These are phyloP conservation scores for Epithemia pelagica DNA, from an alignment of 108 stramenopile genomes.

Conservation along the genomic window DNA sequence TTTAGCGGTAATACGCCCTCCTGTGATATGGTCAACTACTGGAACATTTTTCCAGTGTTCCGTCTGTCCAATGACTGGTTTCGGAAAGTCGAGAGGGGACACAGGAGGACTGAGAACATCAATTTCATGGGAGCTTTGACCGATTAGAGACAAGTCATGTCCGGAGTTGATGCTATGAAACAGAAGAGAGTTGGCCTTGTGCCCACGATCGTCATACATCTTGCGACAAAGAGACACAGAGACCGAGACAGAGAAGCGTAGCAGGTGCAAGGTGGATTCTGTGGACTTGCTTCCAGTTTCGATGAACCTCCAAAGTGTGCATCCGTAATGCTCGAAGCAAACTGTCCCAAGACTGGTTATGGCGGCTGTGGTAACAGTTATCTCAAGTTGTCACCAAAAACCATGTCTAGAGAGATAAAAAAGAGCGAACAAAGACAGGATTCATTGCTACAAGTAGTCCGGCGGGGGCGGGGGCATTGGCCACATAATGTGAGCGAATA, in stretches of 20 bases:
- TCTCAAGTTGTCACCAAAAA: no score
- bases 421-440: no score
- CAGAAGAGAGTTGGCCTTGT: background rate
- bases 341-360: no score
- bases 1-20: constrained; percentile 24
- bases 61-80: constrained; percentile 41
- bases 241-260: constrained; percentile 4
- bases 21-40: constrained; percentile 48
- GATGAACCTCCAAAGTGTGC: no score
- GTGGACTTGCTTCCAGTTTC: no score
- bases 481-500: no score
- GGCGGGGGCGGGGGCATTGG: no score
- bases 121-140: constrained; percentile 1
- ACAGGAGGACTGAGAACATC: constrained; percentile 27
- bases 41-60: constrained; percentile 29
- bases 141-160: background rate
- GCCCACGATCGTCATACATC: background rate
- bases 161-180: background rate
- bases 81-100: constrained; percentile 65
- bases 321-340: no score
- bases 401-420: no score
- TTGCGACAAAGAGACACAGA: constrained; percentile 6
- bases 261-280: no score
- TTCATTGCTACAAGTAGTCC: no score
- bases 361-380: no score